A percentile compares a stretch with the other conserved stretches of the same genome.
phyloP scores from a whole-genome alignment of 129 eudicot species.

The Pseudognaphalium luteoalbum region DNA sequence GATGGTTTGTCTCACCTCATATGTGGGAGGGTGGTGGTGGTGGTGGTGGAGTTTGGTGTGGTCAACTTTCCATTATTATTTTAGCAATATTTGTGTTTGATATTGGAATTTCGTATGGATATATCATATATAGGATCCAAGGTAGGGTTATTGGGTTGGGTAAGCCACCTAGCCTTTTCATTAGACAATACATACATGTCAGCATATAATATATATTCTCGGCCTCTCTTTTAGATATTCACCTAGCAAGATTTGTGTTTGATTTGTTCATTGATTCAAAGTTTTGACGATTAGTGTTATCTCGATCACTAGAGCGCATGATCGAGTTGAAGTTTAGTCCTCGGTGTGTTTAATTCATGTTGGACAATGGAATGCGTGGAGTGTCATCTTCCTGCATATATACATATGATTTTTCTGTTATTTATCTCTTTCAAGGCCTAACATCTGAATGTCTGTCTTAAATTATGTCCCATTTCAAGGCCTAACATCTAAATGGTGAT shows the following conservation, averaged over 20 bases:
- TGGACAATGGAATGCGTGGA: no score
- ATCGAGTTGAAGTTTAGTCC: no score
- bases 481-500: no score
- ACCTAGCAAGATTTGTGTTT: not conserved
- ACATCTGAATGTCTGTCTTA: no score
- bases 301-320: no score
- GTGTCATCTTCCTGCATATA: no score
- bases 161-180: constrained; percentile 20
- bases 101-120: not conserved
- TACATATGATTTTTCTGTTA: no score
- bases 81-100: constrained; percentile 19
- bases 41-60: constrained; percentile 32
- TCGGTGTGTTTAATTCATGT: no score
- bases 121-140: constrained; percentile 12
- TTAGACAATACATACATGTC: not conserved
- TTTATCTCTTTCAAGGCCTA: no score
- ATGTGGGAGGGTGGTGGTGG: constrained; percentile 19
- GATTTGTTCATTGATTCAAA: no score
- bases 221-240: constrained; percentile 1
- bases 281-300: no score
- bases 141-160: constrained; percentile 14
- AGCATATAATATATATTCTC: constrained; percentile 11
- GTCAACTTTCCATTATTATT: constrained; percentile 34
- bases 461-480: no score
- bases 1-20: constrained; percentile 30